Evolutionary conservation across 495 filamentous ascomycete genomes (phyloP).

Genomic region (Entonaema liquescens): DNA sequence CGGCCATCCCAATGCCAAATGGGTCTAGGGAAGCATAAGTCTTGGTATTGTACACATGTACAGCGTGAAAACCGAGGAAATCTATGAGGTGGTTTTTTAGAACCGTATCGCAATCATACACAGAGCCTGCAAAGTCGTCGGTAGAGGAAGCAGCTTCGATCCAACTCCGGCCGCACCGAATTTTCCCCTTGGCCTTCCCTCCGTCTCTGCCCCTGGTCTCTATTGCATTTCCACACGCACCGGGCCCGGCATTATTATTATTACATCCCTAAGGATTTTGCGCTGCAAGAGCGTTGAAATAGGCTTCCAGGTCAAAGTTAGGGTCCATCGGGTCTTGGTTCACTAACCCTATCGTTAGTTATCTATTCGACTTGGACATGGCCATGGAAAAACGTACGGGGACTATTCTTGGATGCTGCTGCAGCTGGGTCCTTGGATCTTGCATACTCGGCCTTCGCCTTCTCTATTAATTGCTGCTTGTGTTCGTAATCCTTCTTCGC

Average conservation of each 20-base stretch:
- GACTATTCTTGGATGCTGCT: conserved; percentile 56
- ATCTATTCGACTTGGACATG: conserved; percentile 4
- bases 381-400: conserved; percentile 61
- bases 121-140: conserved; percentile 27
- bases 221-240: conserved; percentile 12
- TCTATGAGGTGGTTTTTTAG: conserved; percentile 51
- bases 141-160: conserved; percentile 25
- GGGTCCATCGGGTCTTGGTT: conserved; percentile 84
- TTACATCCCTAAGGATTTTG: conserved; percentile 51
- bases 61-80: conserved; percentile 52
- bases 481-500: conserved; percentile 82
- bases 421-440: conserved; percentile 77
- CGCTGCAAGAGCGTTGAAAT: conserved; percentile 70
- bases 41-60: conserved; percentile 55
- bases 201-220: conserved; percentile 18
- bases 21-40: conserved; percentile 33
- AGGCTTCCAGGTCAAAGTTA: conserved; percentile 90
- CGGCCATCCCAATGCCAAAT: conserved; percentile 10
- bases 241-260: conserved; percentile 18
- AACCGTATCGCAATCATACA: conserved; percentile 53
- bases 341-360: conserved; percentile 60
- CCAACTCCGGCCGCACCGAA: conserved; percentile 13
- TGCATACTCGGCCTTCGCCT: conserved; percentile 90
- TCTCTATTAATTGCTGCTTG: conserved; percentile 84
- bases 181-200: conserved; percentile 1